Evolutionary conservation across 768 basidiomycete species (phyloP).

Genomic region (Leccinum ochraceum): DNA sequence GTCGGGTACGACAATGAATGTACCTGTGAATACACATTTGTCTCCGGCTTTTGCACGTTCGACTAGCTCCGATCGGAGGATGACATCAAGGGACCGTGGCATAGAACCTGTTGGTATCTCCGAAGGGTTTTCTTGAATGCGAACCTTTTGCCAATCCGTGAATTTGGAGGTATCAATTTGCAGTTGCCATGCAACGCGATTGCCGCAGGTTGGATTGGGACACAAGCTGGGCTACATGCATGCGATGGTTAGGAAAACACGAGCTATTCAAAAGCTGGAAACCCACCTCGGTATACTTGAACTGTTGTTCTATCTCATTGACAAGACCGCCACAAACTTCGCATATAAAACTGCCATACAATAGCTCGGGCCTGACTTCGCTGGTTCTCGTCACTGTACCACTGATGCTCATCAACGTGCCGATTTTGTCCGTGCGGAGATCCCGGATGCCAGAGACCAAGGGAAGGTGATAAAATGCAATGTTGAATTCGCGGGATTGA

Average conservation of each 20-base stretch:
- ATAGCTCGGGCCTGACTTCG: slow-evolving; percentile 93
- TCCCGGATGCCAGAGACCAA: slow-evolving; percentile 94
- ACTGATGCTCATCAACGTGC: slow-evolving; percentile 91
- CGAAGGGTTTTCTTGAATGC: slow-evolving; percentile 98
- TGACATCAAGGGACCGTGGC: slow-evolving; percentile 96
- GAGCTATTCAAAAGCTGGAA: background rate
- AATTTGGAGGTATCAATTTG: slow-evolving; percentile 97
- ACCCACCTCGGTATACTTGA: slow-evolving; percentile 95
- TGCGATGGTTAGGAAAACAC: slow-evolving; percentile 12
- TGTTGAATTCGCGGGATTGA: slow-evolving; percentile 89
- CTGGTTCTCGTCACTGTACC: slow-evolving; percentile 98
- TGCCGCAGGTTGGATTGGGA: slow-evolving; percentile 93
- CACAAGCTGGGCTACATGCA: slow-evolving; percentile 78
- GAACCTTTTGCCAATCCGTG: slow-evolving; percentile 99
- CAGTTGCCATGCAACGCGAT: slow-evolving; percentile 87
- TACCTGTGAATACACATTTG: slow-evolving; percentile 96
- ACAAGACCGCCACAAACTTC: slow-evolving; percentile 85
- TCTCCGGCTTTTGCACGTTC: slow-evolving; percentile 99
- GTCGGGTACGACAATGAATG: slow-evolving; percentile 98
- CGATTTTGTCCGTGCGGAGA: slow-evolving; percentile 90
- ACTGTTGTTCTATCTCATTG: slow-evolving; percentile 96
- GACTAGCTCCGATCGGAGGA: slow-evolving; percentile 92
- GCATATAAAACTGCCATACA: slow-evolving; percentile 93
- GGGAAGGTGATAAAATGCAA: slow-evolving; percentile 94
- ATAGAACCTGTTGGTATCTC: slow-evolving; percentile 99